Evolutionary conservation across 441 rosid genomes (phyloP), one percentile per base, ranked within the genome.

Genomic region (Bruguiera hainesii): DNA sequence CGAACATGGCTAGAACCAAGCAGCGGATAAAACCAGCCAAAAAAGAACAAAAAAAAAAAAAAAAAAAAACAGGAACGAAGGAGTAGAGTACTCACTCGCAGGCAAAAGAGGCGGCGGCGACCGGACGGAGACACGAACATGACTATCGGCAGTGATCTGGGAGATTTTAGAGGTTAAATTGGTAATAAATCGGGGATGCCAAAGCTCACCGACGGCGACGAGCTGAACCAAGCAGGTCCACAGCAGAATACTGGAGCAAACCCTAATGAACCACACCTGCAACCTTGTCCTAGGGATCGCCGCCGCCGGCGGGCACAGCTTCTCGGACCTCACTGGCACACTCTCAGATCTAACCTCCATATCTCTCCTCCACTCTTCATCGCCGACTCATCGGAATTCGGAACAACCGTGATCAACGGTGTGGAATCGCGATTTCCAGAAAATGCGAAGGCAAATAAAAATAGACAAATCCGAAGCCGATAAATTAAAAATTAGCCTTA

Each of bases 191-290:
- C 79, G 83, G 3, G 93, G 82, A 58, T 76, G 93, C 99, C 99
- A 94, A 60, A 94, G 82, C 90, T 87, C 85, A 18, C 95, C 93
- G 51, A 87, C 89, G 58, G 98, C 83, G 46, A 90, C 80, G 39
- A 95, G 86, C 84, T 92, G 99, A 68, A 95, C 95, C 89, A 92
- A 75, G 81, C 98, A 93, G n/a, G 99, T 95, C 99, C 99, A 95
- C 28, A 95, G 70, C 89, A 95, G 77, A 82, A 95, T 90, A 80
- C 87, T 83, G 60, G 96, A 86, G 69, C 99, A 95, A 30, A 91
- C 88, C 70, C 96, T 84, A 2, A 91, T 79, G 69, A 95, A 91
- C 95, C 91, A 95, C 19, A 89, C 87, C 80, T 89, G 93, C 29
- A 87, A 75, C 39, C 99, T 76, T 35, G 87, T 87, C 78, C 87